phyloP scores from a whole-genome alignment of 2,329 filamentous ascomycete genomes.

The Chaetomiaceae sp. region DNA sequence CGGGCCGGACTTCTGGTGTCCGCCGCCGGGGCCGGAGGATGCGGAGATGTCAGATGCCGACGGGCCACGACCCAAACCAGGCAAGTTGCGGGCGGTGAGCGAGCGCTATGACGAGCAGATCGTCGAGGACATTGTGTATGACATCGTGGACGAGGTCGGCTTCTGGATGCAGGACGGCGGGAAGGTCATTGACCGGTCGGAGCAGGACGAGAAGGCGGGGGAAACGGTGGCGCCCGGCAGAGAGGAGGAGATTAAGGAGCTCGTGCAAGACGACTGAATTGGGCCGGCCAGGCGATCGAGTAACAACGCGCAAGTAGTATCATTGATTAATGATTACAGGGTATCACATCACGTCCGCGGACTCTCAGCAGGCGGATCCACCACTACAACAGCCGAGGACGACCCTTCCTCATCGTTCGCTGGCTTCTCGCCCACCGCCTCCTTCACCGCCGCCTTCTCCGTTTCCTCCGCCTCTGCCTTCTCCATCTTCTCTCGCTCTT shows the following conservation, averaged over 20 bases:
- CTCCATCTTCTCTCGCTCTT: conserved; percentile 61
- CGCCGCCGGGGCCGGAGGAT: conserved; percentile 57
- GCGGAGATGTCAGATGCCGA: conserved; percentile 40
- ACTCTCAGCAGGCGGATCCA: conserved; percentile 6
- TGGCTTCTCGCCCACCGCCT: neutral
- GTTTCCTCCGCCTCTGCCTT: neutral
- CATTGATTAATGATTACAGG: too few species aligned
- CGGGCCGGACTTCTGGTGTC: conserved; percentile 86
- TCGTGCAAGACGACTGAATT: conserved; percentile 54
- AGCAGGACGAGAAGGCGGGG: conserved; percentile 36
- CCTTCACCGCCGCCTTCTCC: neutral
- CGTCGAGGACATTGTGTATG: conserved; percentile 86
- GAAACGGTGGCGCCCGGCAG: conserved; percentile 36
- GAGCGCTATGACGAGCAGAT: conserved; percentile 90
- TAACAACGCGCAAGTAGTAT: too few species aligned
- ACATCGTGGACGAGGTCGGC: conserved; percentile 91
- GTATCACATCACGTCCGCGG: conserved; percentile 10
- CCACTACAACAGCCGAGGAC: conserved; percentile 5
- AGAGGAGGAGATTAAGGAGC: conserved; percentile 58
- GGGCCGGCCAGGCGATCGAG: too few species aligned
- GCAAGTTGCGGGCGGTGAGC: conserved; percentile 52
- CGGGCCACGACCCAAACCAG: conserved; percentile 4
- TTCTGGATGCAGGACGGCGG: conserved; percentile 70
- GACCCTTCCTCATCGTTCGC: neutral
- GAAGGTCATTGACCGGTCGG: conserved; percentile 42